Conservation (phyloP, 257 asterid species). For the Orobanche coerulescens region DNA sequence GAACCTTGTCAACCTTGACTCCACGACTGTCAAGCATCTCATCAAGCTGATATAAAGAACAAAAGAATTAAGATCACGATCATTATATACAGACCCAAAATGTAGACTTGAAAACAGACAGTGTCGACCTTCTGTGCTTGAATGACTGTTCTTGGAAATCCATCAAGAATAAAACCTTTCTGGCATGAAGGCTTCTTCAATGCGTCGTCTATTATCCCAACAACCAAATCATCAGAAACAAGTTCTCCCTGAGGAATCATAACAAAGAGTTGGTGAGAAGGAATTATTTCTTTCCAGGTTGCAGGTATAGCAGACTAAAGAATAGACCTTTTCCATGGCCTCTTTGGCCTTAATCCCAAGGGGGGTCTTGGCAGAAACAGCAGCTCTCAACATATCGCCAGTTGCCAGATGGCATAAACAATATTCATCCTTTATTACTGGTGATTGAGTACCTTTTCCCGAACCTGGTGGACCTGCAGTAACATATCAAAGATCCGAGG, state of each 20-base stretch:
- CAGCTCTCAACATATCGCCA: constrained; percentile 97
- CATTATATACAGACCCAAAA: constrained; percentile 8
- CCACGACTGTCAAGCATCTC: constrained; percentile 90
- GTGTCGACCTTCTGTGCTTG: constrained; percentile 77
- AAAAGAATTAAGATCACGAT: constrained; percentile 10
- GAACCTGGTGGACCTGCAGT: constrained; percentile 91
- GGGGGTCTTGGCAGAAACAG: constrained; percentile 89
- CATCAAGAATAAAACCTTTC: constrained; percentile 97
- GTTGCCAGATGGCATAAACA: constrained; percentile 96
- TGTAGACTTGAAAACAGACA: constrained; percentile 8
- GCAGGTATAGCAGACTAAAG: background rate
- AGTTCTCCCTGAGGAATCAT: constrained; percentile 67
- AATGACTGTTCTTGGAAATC: constrained; percentile 87
- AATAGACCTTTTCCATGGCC: constrained; percentile 80
- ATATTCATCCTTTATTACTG: constrained; percentile 78
- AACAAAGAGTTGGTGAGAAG: constrained; percentile 18
- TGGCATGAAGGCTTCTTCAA: constrained; percentile 84
- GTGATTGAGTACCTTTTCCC: constrained; percentile 98
- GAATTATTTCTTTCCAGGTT: constrained; percentile 11
- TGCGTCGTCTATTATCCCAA: constrained; percentile 91
- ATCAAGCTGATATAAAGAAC: constrained; percentile 59
- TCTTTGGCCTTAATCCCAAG: constrained; percentile 91
- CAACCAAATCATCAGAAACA: constrained; percentile 91
- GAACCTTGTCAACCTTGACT: constrained; percentile 78
- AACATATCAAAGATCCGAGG: background rate